Percentiles rank a stretch among this genome's conserved stretches.
These are phyloP conservation scores for Haplosporangium gracile DNA, from an alignment of 192 early-diverging fungal genomes.

Conservation along the genomic window DNA sequence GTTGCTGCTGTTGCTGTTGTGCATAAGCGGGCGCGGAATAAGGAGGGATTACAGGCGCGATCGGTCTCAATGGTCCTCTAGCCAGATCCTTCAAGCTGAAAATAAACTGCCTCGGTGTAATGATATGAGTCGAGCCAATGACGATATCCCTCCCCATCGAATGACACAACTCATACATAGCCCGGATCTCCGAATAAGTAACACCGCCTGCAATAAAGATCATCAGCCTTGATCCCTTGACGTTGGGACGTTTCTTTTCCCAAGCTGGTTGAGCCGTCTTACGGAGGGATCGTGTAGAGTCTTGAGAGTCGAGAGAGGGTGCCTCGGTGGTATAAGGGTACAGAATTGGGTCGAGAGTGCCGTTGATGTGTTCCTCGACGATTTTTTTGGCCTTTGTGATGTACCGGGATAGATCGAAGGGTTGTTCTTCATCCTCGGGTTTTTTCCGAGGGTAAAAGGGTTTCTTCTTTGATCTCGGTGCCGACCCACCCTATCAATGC, in stretches of 20 bases:
- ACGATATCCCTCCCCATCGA: conserved; percentile 76
- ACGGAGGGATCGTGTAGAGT: conserved; percentile 46
- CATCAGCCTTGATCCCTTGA: conserved; percentile 72
- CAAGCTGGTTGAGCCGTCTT: conserved; percentile 47
- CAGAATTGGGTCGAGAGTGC: conserved; percentile 66
- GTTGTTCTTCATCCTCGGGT: conserved; percentile 70
- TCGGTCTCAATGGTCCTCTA: conserved; percentile 55
- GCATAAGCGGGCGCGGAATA: conserved; percentile 38
- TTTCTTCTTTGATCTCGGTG: conserved; percentile 67
- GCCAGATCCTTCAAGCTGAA: conserved; percentile 74
- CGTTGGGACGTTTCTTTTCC: conserved; percentile 52
- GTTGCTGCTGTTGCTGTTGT: not conserved
- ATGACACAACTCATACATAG: conserved; percentile 75
- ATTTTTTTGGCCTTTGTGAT: conserved; percentile 80
- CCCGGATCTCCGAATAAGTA: conserved; percentile 80
- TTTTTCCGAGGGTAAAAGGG: conserved; percentile 68
- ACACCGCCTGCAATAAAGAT: conserved; percentile 88
- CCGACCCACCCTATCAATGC: conserved; percentile 29
- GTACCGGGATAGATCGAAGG: conserved; percentile 85
- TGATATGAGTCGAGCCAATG: conserved; percentile 82
- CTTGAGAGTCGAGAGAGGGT: conserved; percentile 28
- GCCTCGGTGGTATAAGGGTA: conserved; percentile 75
- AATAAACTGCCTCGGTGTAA: conserved; percentile 78
- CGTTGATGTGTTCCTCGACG: conserved; percentile 67
- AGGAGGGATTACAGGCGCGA: conserved; percentile 54